Base-by-base conservation (phyloP, 129 eudicot genomes). In the Erigeron canadensis region DNA sequence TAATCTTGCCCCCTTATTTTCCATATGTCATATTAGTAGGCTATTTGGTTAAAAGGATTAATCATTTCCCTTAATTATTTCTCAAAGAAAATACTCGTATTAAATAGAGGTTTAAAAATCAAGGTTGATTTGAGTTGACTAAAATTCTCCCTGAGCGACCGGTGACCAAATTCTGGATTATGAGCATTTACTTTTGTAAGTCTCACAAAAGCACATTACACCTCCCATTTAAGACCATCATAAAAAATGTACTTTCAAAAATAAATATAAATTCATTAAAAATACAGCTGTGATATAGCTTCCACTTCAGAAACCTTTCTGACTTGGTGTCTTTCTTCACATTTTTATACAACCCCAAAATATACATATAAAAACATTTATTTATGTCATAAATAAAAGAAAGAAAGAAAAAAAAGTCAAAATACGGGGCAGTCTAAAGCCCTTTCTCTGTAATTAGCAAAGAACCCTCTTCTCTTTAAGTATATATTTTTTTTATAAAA, bases 401-500 rank as follows among this genome's bases (percentile, higher is more conserved):
- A 45, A 57, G 46, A 81, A 80, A 84, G n/a, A 21, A 67, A 53
- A 61, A 50, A 84, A 80, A 82, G 95, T 84, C 90, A 82, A 80
- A 82, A 71, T 74, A 66, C 70, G 75, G 81, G 79, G 74, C 67
- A 51, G 68, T 45, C 65, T 69, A 45, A 74, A 23, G 76, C 79
- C 80, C 78, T 81, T 68, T 79, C 70, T 67, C 8, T 51, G 41
- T 46, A 61, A 57, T 45, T 47, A 54, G 28, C 56, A 66, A 69
- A 28, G 48, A 56, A 34, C 69, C 73, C 73, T 47, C 69, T 42
- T 53, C 22, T 38, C 46, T 19, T 57, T 61, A 38, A 28, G 34
- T 28, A 28, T n/a, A n/a, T n/a, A n/a, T n/a, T 28, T 28, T 28
- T 28, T 23, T 28, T 28, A 1, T 28, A 28, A 28, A 28, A 28